A percentile compares a stretch with the other conserved stretches of the same genome.
These are phyloP conservation scores for Penicillium tannophilum DNA, from an alignment of 495 filamentous ascomycete species.

Conservation along the genomic window DNA sequence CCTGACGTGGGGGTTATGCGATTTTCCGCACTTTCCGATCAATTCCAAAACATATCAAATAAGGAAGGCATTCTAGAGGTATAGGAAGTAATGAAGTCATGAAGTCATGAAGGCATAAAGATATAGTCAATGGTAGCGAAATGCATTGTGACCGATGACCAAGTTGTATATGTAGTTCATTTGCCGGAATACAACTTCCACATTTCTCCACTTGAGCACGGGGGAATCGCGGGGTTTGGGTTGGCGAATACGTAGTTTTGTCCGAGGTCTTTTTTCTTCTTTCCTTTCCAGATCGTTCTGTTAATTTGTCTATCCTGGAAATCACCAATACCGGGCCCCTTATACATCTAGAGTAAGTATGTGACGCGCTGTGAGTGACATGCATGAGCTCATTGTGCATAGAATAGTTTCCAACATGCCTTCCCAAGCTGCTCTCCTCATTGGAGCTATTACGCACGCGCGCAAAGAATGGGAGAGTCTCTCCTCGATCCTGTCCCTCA, in stretches of 20 bases:
- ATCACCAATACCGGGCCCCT: no score
- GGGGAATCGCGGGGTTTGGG: neutral
- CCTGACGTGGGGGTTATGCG: conserved; percentile 13
- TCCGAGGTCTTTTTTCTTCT: neutral
- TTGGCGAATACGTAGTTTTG: neutral
- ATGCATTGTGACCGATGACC: neutral
- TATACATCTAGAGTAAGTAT: conserved; percentile 1
- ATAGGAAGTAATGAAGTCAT: neutral
- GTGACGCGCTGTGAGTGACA: neutral
- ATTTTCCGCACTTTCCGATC: neutral
- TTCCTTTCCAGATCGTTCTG: neutral
- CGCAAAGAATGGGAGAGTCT: conserved; percentile 59
- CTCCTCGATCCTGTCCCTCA: conserved; percentile 52
- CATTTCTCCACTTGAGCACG: neutral
- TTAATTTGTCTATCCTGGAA: neutral
- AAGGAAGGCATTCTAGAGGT: neutral
- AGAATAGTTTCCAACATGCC: conserved; percentile 27
- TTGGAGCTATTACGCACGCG: conserved; percentile 57
- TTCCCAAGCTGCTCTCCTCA: conserved; percentile 53
- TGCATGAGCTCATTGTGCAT: conserved; percentile 18
- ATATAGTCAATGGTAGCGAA: neutral
- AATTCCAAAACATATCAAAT: neutral
- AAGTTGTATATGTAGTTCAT: neutral
- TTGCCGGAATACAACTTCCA: conserved; percentile 2
- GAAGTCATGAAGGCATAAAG: neutral